Evolutionary conservation across 495 filamentous ascomycete species (phyloP), one percentile per base, ranked within the genome.

Genomic region (Talaromyces trachyspermus): DNA sequence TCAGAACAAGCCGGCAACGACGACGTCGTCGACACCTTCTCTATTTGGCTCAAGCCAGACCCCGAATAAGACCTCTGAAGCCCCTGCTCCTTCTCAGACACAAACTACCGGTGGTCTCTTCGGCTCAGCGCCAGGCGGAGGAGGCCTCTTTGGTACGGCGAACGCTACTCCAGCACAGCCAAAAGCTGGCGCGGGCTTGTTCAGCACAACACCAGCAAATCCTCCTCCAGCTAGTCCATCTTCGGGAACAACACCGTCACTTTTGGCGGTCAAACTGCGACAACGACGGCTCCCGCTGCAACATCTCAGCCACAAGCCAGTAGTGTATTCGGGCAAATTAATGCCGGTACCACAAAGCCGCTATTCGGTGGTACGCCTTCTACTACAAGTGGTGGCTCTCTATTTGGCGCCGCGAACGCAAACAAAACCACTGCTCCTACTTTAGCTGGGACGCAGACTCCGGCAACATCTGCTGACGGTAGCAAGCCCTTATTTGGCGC

Each of bases 161-260:
- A 58, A 55, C 23, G 49, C 68, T 12, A 75, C 68, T 25, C 63
- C 65, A 41, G 66, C 60, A 10, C 69, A 70, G n/a, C 48, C 68
- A 2, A 55, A 56, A 46, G 51, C 50, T 15, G 35, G 36, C 12
- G 36, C 54, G 12, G 45, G 64, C 24, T 50, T 74, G 46, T 76
- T 79, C 49, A 83, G 79, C 2, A 84, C 80, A 24, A 84, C 80
- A 48, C 80, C 80, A 33, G 80, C 79, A 44, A 79, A 79, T 25
- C 77, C 77, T 52, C 80, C 80, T 17, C 80, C 80, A 7, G 55
- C 58, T 38, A 58, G 62, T 55, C 51, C 49, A 51, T 26, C 62
- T 25, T 32, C 54, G 24, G 53, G 51, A n/a, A 53, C 62, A 38
- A 46, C 53, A n/a, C 55, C 49, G 24, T 51, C 62, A 12, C 42